Base-by-base conservation (phyloP, 83 land plant species). In the Picea abies region DNA sequence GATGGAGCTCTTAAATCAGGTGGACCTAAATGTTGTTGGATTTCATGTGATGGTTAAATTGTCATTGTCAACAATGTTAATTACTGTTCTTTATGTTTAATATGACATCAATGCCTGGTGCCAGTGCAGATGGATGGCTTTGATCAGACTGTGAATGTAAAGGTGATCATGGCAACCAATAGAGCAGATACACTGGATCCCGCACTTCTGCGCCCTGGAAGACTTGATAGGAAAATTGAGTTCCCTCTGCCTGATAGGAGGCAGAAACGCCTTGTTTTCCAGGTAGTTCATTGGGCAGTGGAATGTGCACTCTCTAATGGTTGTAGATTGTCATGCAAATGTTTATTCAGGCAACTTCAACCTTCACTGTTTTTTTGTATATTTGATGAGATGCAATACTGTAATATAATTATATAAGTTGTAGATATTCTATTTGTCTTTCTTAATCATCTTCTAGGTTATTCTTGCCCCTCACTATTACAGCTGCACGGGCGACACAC, bases 141-240 rank as follows among this genome's bases (percentile, higher is more conserved):
- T 79, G 90, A 89, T 79, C 90, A 89, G 70, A 89, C 90, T 9
- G 90, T 96, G 60, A 96, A 96, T 87, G 98, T 96, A 15, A 96
- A 96, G 89, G 98, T 96, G 39, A 96, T 96, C 52, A 96, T 96
- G 98, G 98, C 98, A 47, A 96, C 98, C 15, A 96, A 96, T 85
- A 85, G 98, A 56, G 98, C 98, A 23, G 98, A 96, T 83, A 96
- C 98, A 65, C 80, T 96, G 65, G 98, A 96, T 68, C 98, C 98
- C 26, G 98, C 98, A 25, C 92, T 96, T 52, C 86, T 96, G 0
- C 96, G 98, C 47, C 98, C 98, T 63, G 98, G 98, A 29, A 83
- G 98, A 77, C 96, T 95, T 63, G 97, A 95, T 76, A 81, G 97
- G 66, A 95, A 95, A 82, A 95, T 95, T 72, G 97, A 95, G 62